phyloP scores from a whole-genome alignment of 768 basidiomycete species.

The Russula sp. region DNA sequence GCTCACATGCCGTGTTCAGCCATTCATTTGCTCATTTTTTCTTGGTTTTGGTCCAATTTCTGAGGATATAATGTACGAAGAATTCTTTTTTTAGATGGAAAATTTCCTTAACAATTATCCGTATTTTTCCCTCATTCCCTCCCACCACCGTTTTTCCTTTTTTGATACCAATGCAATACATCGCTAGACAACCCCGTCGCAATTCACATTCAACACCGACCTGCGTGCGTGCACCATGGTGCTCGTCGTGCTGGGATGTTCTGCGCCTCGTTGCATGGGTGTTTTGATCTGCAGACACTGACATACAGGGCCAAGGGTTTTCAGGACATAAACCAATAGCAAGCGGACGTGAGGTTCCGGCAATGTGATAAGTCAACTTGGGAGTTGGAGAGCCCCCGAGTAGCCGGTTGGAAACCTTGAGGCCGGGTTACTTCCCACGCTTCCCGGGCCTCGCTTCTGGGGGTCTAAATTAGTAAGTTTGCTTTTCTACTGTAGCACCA shows the following conservation, averaged over 20 bases:
- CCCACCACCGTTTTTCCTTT: background rate
- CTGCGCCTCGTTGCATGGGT: background rate
- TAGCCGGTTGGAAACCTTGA: too few relatives aligned
- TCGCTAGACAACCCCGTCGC: background rate
- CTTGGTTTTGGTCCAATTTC: constrained; percentile 3
- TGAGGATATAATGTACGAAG: background rate
- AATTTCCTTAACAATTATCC: background rate
- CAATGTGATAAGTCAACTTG: too few relatives aligned
- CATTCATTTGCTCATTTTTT: background rate
- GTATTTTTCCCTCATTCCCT: background rate
- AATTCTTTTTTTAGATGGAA: background rate
- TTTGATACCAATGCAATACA: background rate
- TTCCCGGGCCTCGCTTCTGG: too few relatives aligned
- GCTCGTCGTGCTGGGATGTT: too few relatives aligned
- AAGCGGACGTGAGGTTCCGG: too few relatives aligned
- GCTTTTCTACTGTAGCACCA: too few relatives aligned
- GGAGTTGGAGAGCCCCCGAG: too few relatives aligned
- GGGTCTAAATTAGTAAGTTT: too few relatives aligned
- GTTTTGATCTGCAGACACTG: background rate
- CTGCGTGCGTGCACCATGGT: background rate
- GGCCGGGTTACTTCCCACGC: too few relatives aligned
- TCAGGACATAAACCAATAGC: too few relatives aligned
- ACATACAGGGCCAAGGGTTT: too few relatives aligned
- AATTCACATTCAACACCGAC: background rate
- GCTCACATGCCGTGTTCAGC: background rate